Base-by-base conservation (phyloP, 805 yeast genomes). In the Ogataea ganodermae region DNA sequence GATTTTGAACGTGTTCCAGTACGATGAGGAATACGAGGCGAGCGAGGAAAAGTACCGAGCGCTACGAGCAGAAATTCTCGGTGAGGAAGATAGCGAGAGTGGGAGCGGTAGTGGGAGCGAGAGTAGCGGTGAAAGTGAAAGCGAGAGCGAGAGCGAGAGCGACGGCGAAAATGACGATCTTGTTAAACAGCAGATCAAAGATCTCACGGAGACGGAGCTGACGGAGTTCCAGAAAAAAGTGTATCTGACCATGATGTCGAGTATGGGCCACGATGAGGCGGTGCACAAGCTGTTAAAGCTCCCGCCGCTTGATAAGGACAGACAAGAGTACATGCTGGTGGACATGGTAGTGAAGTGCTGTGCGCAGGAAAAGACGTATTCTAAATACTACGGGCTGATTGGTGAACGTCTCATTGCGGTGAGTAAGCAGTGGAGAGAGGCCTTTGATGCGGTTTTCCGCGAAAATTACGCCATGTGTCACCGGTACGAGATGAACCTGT, bases 191-290 rank as follows among this genome's bases (percentile, higher is more conserved):
- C 66, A 67, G 42, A 74, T 84, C 33, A 71, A 73, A 33, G 97
- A 91, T 63, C 66, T 85, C 73, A 86, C 96, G 0, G 84, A 84
- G 39, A 68, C 83, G 0, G 80, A 80, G 21, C 66, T 83, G 24
- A 71, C 81, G 1, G 80, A 82, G 42, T 81, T 81, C 55, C 89
- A 89, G 56, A 89, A 89, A 57, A 78, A 78, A 1, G 85, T 92
- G 2, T 92, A 92, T 58, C 69, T 91, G 23, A 84, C 92, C 0
- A 71, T 94, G 8, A 89, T 88, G 84, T 89, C 97, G 18, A 83
- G 96, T 50, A 79, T 92, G 84, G 84, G 95, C 0, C 82, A 91
- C 4, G 96, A 89, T 55, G 99, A 94, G 70, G 92, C 96, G 0
- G 90, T 89, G 1, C 98, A 91, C 64, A 91, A 91, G 63, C 67